These are phyloP conservation scores for Canariomyces notabilis DNA, from an alignment of 2,329 filamentous ascomycete genomes.

Conservation along the genomic window DNA sequence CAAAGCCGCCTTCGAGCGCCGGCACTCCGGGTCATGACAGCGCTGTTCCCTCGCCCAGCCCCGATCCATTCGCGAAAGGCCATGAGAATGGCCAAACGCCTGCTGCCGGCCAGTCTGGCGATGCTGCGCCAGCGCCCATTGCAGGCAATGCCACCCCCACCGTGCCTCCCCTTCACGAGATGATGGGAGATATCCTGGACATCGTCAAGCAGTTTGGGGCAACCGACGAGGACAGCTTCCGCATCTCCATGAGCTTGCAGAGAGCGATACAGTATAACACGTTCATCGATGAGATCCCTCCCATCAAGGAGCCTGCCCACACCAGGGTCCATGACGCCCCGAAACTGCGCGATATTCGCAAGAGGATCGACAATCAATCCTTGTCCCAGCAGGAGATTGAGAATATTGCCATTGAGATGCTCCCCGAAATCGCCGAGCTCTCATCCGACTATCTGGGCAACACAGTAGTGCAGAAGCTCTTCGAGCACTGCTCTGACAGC, in stretches of 20 bases:
- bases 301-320: conserved; percentile 81
- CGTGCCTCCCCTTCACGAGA: conserved; percentile 68
- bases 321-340: conserved; percentile 89
- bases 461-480: conserved; percentile 98
- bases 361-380: conserved; percentile 93
- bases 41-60: conserved; percentile 83
- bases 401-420: conserved; percentile 85
- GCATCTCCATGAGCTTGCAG: conserved; percentile 70
- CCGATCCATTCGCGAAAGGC: conserved; percentile 68
- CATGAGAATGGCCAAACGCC: conserved; percentile 40
- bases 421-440: conserved; percentile 92
- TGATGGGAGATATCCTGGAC: conserved; percentile 74
- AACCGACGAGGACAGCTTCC: conserved; percentile 67
- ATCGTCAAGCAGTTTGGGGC: conserved; percentile 90
- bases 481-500: conserved; percentile 89
- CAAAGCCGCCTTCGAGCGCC: conserved; percentile 87
- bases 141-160: conserved; percentile 49
- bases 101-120: conserved; percentile 29
- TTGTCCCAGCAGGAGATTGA: conserved; percentile 85
- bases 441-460: conserved; percentile 96
- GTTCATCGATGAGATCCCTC: conserved; percentile 80
- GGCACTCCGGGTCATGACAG: conserved; percentile 86
- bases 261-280: conserved; percentile 68
- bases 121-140: conserved; percentile 30
- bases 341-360: conserved; percentile 89